Base-by-base conservation (phyloP, 2,329 filamentous ascomycete species). In the Xylaria sp. region DNA sequence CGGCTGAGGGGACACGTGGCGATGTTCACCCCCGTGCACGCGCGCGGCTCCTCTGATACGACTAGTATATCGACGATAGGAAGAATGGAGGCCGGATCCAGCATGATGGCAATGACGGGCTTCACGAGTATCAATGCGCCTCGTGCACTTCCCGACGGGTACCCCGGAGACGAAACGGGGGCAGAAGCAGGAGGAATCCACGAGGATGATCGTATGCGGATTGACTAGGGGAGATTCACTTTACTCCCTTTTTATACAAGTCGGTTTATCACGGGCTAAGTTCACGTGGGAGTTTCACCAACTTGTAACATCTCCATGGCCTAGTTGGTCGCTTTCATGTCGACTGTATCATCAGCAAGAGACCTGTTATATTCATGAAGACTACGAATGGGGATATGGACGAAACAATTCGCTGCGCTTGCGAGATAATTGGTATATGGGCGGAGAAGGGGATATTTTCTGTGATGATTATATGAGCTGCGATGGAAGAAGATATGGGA, bases 11-110 rank as follows among this genome's bases (percentile, higher is more conserved):
- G 66, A 12, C 25, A 15, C 10, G 8, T 34, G 25, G 13, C 18
- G 1, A 23, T 34, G 34, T 28, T 18, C 3, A 31, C n/a, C 2
- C 37, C 41, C 0, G 28, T 37, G 2, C 65, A 68, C 10, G 37
- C 65, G 13, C 68, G 65, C 28, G 65, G 68, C 23, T 61, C 20
- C 12, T 67, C 68, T 8, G 65, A 65, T n/a, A 65, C 67, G 10
- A 52, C 55, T 2, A 25, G 46, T 18, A 13, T 18, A 20, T 50
- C 51, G 18, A 64, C 44, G 18, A 39, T 12, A 12, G 58, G 48
- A 15, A 56, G 67, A 39, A 18, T 51, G 15, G 58, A 44, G 15
- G 3, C 28, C 1, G 9, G 15, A 15, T 15, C 20, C 18, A 54
- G 7, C 15, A 18, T 39, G 25, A 37, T 18, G n/a, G 39, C 28